Percentiles rank a stretch among this genome's conserved stretches.
Conservation (phyloP, 2,329 filamentous ascomycete genomes). For the Hypoxylon sp. region DNA sequence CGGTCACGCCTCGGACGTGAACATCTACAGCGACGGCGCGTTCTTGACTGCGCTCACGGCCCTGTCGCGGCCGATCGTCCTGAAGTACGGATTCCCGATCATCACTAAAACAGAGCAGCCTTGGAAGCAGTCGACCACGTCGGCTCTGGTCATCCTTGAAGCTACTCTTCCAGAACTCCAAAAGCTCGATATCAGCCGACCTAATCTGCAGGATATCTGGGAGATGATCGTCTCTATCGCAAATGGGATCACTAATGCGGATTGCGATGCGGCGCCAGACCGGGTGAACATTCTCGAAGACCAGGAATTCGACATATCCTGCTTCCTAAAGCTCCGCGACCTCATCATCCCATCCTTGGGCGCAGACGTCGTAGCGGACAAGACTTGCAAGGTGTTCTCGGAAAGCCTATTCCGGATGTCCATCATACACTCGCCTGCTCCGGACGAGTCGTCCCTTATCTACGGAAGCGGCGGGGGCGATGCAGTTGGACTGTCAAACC, state of each 20-base stretch:
- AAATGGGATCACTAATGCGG: constrained; percentile 74
- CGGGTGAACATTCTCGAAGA: constrained; percentile 67
- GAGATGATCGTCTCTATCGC: constrained; percentile 68
- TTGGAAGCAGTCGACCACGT: constrained; percentile 82
- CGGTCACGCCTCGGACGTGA: constrained; percentile 65
- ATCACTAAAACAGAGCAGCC: constrained; percentile 74
- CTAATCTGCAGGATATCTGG: constrained; percentile 71
- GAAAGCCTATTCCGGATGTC: constrained; percentile 82
- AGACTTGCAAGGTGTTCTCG: constrained; percentile 73
- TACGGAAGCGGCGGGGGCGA: constrained; percentile 54
- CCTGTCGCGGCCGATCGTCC: constrained; percentile 72
- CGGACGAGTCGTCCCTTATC: constrained; percentile 63
- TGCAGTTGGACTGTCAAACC: constrained; percentile 61
- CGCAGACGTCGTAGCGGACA: constrained; percentile 68
- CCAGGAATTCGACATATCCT: constrained; percentile 80
- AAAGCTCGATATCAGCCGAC: constrained; percentile 54
- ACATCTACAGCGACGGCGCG: constrained; percentile 74
- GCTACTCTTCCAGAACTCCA: constrained; percentile 69
- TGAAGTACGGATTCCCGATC: constrained; percentile 82
- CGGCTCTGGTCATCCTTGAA: constrained; percentile 72
- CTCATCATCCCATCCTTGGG: constrained; percentile 80
- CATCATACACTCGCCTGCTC: constrained; percentile 73
- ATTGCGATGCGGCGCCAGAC: constrained; percentile 58
- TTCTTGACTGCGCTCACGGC: constrained; percentile 71
- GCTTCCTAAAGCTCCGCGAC: constrained; percentile 72